Base-by-base conservation (phyloP, 2,329 filamentous ascomycete species). In the Microdochium paspali region DNA sequence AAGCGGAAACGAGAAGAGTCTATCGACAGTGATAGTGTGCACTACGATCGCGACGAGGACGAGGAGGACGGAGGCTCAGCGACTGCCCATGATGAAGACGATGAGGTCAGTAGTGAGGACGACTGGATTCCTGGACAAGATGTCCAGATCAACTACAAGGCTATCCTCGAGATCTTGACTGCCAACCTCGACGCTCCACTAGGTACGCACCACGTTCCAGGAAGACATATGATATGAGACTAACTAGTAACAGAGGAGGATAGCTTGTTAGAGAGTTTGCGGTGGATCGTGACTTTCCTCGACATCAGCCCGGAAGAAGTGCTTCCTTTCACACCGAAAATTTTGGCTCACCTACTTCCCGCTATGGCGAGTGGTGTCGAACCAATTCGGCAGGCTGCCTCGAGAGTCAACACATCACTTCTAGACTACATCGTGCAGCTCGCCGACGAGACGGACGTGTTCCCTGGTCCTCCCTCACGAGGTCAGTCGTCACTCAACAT, bases 61-160 rank as follows among this genome's bases (percentile, higher is more conserved):
- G 77, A 78, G 25, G 77, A 83, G 50, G 68, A 82, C 24, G 35
- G 13, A 21, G 77, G 71, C 44, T 80, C 79, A 10, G 76, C 77
- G 13, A 72, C 74, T 21, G 68, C 66, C 18, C 71, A 70, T 25
- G 71, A 72, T n/a, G 72, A 73, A 40, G 79, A 81, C 4, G 76
- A 76, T 28, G 77, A 77, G 25, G 68, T 74, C 15, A 82, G 80
- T 51, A 82, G 79, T 42, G 90, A 95, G 56, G 90, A 90, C 50
- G 93, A 97, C 61, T 98, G 91, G 90, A 84, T 97, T 43, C 94
- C 94, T 0, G 93, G 94, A 1, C 93, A 98, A 66, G 93, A 98
- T 64, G 90, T 96, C 7, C 85, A 94, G 50, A 87, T 98, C 51
- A 91, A 97, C 65, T 88, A 95, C 65, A 83, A 87, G 50, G 88